A percentile compares a stretch with the other conserved stretches of the same genome.
These are phyloP conservation scores for Wickerhamomyces alni DNA, from an alignment of 805 yeast species.

Conservation along the genomic window DNA sequence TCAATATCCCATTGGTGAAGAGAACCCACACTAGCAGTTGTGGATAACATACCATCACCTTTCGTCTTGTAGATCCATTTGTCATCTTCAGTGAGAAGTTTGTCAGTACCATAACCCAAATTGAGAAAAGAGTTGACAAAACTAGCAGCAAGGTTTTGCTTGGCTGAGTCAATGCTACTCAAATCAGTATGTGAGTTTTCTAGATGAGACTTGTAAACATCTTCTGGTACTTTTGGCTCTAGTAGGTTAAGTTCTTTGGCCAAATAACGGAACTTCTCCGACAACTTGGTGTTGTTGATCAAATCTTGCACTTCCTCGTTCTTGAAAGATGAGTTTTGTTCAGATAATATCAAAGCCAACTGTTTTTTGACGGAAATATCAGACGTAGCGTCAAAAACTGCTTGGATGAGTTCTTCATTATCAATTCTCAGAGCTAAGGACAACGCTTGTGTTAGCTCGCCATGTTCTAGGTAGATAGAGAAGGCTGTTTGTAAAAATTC, in stretches of 20 bases:
- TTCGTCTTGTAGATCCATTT: conserved; percentile 90
- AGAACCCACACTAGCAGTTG: conserved; percentile 89
- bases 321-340: conserved; percentile 78
- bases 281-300: conserved; percentile 70
- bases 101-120: conserved; percentile 86
- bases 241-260: conserved; percentile 82
- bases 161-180: conserved; percentile 76
- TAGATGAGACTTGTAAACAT: conserved; percentile 84
- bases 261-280: conserved; percentile 74
- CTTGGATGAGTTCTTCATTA: conserved; percentile 66
- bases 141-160: conserved; percentile 91
- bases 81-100: conserved; percentile 69
- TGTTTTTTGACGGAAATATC: conserved; percentile 80
- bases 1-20: conserved; percentile 90
- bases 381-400: conserved; percentile 75
- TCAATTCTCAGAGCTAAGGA: conserved; percentile 86
- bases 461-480: conserved; percentile 72
- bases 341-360: conserved; percentile 81
- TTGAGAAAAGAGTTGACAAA: conserved; percentile 90
- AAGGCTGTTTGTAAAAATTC: conserved; percentile 85
- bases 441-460: conserved; percentile 83
- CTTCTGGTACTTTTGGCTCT: conserved; percentile 92
- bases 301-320: conserved; percentile 75
- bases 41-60: conserved; percentile 84
- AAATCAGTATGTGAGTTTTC: conserved; percentile 54